Conservation (phyloP, 768 basidiomycete genomes). For the Psilocybe cyanescens region DNA sequence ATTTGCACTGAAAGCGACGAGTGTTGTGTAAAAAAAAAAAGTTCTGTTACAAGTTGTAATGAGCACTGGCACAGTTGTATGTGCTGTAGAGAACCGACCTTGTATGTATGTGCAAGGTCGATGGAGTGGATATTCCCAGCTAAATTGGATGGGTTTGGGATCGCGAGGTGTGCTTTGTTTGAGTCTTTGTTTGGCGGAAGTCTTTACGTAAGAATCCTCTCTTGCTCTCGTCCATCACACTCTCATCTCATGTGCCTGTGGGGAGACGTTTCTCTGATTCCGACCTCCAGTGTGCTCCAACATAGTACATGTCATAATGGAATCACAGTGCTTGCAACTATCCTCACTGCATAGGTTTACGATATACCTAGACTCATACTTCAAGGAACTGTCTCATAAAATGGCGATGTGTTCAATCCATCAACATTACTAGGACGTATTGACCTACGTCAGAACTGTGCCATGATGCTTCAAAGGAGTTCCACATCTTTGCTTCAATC, state of each 20-base stretch:
- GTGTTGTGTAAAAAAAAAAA: slow-evolving; percentile 32
- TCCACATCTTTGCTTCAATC: no score
- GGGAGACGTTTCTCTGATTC: neutral
- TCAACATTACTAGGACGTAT: no score
- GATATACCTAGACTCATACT: neutral
- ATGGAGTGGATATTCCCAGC: slow-evolving; percentile 31
- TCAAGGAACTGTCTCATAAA: no score
- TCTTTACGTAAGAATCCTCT: slow-evolving; percentile 10
- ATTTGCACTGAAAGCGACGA: slow-evolving; percentile 42
- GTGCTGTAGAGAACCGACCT: slow-evolving; percentile 21
- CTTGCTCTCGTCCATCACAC: neutral
- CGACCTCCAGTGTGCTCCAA: neutral
- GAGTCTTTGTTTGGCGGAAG: slow-evolving; percentile 41
- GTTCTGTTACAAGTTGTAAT: slow-evolving; percentile 14
- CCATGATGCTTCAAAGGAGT: no score
- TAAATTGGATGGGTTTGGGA: slow-evolving; percentile 30
- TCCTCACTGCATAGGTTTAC: neutral
- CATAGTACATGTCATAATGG: neutral
- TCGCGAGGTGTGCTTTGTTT: slow-evolving; percentile 40
- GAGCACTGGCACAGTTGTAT: slow-evolving; percentile 9
- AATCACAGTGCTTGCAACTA: neutral
- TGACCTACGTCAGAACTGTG: neutral
- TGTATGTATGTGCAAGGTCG: slow-evolving; percentile 23
- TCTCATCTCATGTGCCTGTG: neutral
- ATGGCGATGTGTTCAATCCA: no score